Base-by-base conservation (phyloP, 2,329 filamentous ascomycete species). In the Aspergillus pseudoglaucus region DNA sequence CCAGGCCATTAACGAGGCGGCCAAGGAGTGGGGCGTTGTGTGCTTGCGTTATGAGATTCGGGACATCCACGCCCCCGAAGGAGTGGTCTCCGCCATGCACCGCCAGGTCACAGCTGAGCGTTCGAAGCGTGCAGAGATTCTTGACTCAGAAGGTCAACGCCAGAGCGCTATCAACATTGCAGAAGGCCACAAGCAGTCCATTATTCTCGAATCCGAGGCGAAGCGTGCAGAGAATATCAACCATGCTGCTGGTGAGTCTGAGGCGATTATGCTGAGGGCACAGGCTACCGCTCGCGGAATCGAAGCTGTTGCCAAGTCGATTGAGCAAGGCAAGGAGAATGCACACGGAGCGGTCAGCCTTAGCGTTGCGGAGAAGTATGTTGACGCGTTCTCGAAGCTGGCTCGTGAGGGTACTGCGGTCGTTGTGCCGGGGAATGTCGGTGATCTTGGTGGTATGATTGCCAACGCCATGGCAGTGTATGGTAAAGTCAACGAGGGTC, bases 81-180 rank as follows among this genome's bases (percentile, higher is more conserved):
- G 87, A 44, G 93, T 98, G 10, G 91, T 97, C 51, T 88, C 90
- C 61, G 93, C 93, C 61, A 98, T 98, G 93, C 93, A 98, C 75
- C 82, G 93, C 55, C 91, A 97, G 69, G 93, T 98, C 44, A 97
- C 93, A 0, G 93, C 93, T 15, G 93, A 98, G 75, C 87, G 93
- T 38, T 94, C 88, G 63, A 98, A 98, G 80, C 86, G 93, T 55
- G 93, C 93, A 48, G 93, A 98, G 74, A 98, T 98, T 61, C 78
- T 98, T 42, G 93, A 98, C 50, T 95, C 89, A 0, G 93, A 98
- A 66, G 93, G 93, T 72, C 93, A 98, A 73, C 80, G 93, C 53
- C 93, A 98, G 74, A 91, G 85, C 62, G 93, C 93, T 35, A 98
- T 98, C 80, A 98, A 98, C 70, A 96, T 98, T 58, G 93, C 93